Percentiles rank a stretch among this genome's conserved stretches.
Conservation (phyloP, 1,139 yeast species). For the Protomyces pachydermus region DNA sequence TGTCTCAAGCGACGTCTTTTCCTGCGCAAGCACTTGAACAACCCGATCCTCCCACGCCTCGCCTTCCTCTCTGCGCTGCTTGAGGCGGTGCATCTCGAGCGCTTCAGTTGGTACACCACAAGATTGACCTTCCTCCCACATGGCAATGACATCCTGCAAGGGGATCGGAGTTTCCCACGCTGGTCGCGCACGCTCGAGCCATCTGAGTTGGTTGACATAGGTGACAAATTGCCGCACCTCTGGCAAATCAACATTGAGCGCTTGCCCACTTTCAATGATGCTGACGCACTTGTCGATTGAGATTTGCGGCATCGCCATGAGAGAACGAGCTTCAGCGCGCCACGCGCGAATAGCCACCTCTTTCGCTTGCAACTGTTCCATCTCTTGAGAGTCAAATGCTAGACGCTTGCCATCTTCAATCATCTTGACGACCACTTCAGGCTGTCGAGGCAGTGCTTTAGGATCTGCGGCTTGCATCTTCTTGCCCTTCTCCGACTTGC, state of each 20-base stretch:
- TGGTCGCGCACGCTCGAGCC: slow-evolving; percentile 43
- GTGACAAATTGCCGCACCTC: slow-evolving; percentile 50
- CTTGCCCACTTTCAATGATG: slow-evolving; percentile 48
- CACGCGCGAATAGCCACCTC: slow-evolving; percentile 53
- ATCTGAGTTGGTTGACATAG: slow-evolving; percentile 47
- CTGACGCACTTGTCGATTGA: slow-evolving; percentile 37
- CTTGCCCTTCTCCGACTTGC: slow-evolving; percentile 38
- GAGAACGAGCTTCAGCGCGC: slow-evolving; percentile 48
- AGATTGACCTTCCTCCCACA: slow-evolving; percentile 42
- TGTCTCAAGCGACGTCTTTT: slow-evolving; percentile 14
- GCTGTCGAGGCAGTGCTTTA: slow-evolving; percentile 20
- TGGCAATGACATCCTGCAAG: slow-evolving; percentile 42
- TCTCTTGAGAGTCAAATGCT: slow-evolving; percentile 54
- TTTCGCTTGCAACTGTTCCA: slow-evolving; percentile 55
- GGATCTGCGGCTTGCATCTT: slow-evolving; percentile 21
- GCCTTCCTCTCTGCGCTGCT: slow-evolving; percentile 31
- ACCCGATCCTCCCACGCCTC: slow-evolving; percentile 34
- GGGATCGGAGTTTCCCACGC: slow-evolving; percentile 35
- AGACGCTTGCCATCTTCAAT: slow-evolving; percentile 49
- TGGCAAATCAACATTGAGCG: slow-evolving; percentile 55
- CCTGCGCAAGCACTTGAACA: slow-evolving; percentile 29
- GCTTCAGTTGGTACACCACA: slow-evolving; percentile 38
- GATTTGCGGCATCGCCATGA: slow-evolving; percentile 33
- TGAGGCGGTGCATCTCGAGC: slow-evolving; percentile 32
- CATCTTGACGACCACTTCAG: slow-evolving; percentile 41